Conservation (phyloP, 768 basidiomycete species). For the Cystofilobasidium capitatum region DNA sequence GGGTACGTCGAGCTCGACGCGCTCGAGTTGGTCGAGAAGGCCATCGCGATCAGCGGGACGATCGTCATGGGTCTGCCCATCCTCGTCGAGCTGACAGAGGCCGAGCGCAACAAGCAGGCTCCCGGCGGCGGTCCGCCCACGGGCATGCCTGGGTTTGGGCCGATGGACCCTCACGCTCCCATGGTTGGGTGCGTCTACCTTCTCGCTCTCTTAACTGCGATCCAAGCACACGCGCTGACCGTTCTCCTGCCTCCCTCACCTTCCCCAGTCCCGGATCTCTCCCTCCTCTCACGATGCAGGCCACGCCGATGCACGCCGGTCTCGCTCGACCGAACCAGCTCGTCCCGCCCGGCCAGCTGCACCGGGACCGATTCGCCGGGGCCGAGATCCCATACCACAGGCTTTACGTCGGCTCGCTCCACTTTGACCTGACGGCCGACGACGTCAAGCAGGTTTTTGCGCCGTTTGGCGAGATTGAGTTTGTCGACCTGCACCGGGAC, state of each 20-base stretch:
- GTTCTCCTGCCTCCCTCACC: background rate
- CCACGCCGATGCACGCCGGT: background rate
- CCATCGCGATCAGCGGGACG: conserved; percentile 79
- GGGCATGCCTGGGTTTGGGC: conserved; percentile 19
- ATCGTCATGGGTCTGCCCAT: conserved; percentile 98
- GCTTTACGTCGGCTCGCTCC: conserved; percentile 91
- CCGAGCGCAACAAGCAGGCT: conserved; percentile 59
- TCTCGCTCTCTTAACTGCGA: background rate
- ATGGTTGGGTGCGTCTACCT: conserved; percentile 9
- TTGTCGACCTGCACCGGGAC: conserved; percentile 95
- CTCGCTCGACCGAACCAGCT: conserved; percentile 48
- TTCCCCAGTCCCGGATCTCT: conserved; percentile 23
- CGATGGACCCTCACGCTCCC: conserved; percentile 29
- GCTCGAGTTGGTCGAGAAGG: conserved; percentile 83
- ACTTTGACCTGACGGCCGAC: conserved; percentile 92
- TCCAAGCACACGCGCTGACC: background rate
- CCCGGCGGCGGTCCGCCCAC: too few species aligned
- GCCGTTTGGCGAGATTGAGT: conserved; percentile 94
- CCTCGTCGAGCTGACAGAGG: conserved; percentile 91
- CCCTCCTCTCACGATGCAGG: conserved; percentile 12
- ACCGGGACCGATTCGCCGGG: conserved; percentile 48
- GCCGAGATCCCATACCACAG: conserved; percentile 45
- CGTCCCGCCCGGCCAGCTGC: conserved; percentile 36
- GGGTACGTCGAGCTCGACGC: conserved; percentile 95
- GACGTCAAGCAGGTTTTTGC: conserved; percentile 99